These are phyloP conservation scores for Russula griseocarnosa DNA, from an alignment of 768 basidiomycete genomes.

Conservation along the genomic window DNA sequence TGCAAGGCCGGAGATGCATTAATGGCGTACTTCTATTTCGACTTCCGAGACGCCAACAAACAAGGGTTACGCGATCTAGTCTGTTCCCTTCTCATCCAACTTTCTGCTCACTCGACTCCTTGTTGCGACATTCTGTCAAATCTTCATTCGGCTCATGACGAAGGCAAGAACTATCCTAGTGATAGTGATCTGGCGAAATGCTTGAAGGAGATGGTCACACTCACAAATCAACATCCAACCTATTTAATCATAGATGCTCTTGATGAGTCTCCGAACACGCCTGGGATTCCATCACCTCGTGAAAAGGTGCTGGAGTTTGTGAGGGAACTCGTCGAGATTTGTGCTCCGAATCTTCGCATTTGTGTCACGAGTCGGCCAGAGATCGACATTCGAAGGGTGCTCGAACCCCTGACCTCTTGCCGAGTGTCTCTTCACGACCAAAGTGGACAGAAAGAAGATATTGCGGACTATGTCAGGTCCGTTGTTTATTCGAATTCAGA, in stretches of 20 bases:
- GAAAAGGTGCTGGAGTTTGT: neutral
- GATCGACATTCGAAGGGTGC: neutral
- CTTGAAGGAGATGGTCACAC: too few species aligned
- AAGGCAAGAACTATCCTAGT: neutral
- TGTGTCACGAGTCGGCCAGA: slow-evolving; percentile 1
- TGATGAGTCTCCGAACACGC: neutral
- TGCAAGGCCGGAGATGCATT: neutral
- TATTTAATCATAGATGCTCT: neutral
- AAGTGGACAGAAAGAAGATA: neutral
- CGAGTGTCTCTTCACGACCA: slow-evolving; percentile 3
- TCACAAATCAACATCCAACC: neutral
- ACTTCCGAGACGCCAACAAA: too few species aligned
- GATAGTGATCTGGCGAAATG: neutral
- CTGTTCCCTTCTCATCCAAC: too few species aligned
- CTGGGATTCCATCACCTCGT: neutral
- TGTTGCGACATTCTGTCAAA: neutral
- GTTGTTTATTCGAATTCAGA: too few species aligned
- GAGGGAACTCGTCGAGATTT: neutral
- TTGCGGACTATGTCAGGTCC: neutral
- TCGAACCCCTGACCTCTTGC: neutral
- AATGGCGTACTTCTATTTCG: neutral
- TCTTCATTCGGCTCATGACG: neutral
- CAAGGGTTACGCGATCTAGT: too few species aligned
- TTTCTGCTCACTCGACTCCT: neutral
- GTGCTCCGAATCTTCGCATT: neutral